These are phyloP conservation scores for Chlorella variabilis DNA, from an alignment of 163 green algal species.

Conservation along the genomic window DNA sequence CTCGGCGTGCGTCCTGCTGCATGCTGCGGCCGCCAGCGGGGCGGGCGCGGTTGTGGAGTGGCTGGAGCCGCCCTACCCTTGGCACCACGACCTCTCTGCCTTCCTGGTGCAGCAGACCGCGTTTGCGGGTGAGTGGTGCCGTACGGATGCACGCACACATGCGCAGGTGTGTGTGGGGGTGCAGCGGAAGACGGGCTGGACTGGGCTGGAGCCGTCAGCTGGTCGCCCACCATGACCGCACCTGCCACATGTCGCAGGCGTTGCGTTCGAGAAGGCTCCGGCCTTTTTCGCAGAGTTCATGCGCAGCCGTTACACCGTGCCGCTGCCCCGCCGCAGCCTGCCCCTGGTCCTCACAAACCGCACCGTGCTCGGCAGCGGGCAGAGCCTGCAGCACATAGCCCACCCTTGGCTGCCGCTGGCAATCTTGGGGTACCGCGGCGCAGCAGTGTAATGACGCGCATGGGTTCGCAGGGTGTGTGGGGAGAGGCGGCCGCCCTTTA, in stretches of 20 bases:
- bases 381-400: slow-evolving; percentile 22
- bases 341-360: slow-evolving; percentile 29
- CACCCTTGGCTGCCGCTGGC: slow-evolving; percentile 31
- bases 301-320: not conserved
- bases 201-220: no score
- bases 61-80: slow-evolving; percentile 27
- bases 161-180: not conserved
- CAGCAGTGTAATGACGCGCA: not conserved
- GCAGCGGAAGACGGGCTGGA: no score
- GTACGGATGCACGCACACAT: no score
- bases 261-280: slow-evolving; percentile 31
- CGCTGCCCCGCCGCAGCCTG: not conserved
- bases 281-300: slow-evolving; percentile 33
- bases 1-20: slow-evolving; percentile 18
- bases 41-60: not conserved
- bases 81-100: slow-evolving; percentile 22
- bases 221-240: no score
- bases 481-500: no score
- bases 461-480: no score
- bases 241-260: not conserved
- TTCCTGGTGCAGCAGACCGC: slow-evolving; percentile 35
- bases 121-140: slow-evolving; percentile 10
- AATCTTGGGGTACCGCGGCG: slow-evolving; percentile 10
- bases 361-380: slow-evolving; percentile 8
- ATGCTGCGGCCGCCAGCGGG: not conserved